Conservation (phyloP, 805 yeast species). For the Lachancea kluyveri region DNA sequence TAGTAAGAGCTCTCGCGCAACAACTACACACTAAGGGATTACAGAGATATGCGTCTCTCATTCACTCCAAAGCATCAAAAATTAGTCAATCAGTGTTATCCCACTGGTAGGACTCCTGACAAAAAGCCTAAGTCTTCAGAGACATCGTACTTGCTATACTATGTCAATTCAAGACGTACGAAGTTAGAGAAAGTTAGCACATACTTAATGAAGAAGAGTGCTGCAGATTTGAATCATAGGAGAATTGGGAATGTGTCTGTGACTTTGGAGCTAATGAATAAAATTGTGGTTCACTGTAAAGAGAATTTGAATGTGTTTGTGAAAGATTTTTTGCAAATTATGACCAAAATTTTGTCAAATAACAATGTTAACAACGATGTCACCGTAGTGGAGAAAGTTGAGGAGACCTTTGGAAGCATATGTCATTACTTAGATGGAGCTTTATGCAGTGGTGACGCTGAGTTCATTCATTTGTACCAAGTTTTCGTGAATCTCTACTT, state of each 20-base stretch:
- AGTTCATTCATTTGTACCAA: conserved; percentile 44
- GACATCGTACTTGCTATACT: conserved; percentile 77
- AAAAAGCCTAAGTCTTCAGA: conserved; percentile 92
- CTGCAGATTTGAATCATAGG: conserved; percentile 51
- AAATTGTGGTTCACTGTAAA: conserved; percentile 66
- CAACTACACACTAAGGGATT: too few species aligned
- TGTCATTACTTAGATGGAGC: conserved; percentile 52
- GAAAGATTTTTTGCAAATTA: conserved; percentile 53
- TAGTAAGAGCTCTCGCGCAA: too few species aligned
- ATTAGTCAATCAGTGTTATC: conserved; percentile 86
- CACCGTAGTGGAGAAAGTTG: conserved; percentile 48
- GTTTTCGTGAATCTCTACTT: conserved; percentile 30
- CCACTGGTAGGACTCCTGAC: conserved; percentile 78
- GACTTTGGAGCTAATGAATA: conserved; percentile 62
- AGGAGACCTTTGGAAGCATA: conserved; percentile 42
- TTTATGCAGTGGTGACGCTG: conserved; percentile 58
- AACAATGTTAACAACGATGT: conserved; percentile 46
- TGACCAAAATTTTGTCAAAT: conserved; percentile 41
- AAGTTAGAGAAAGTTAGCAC: conserved; percentile 82
- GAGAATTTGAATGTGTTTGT: conserved; percentile 86
- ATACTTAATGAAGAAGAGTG: conserved; percentile 58
- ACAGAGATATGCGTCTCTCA: conserved; percentile 17
- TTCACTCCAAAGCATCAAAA: conserved; percentile 83
- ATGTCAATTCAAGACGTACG: conserved; percentile 83
- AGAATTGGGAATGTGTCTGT: conserved; percentile 79